Evolutionary conservation across 108 stramenopile genomes (phyloP).

Genomic region (Aurantiochytrium sp.): DNA sequence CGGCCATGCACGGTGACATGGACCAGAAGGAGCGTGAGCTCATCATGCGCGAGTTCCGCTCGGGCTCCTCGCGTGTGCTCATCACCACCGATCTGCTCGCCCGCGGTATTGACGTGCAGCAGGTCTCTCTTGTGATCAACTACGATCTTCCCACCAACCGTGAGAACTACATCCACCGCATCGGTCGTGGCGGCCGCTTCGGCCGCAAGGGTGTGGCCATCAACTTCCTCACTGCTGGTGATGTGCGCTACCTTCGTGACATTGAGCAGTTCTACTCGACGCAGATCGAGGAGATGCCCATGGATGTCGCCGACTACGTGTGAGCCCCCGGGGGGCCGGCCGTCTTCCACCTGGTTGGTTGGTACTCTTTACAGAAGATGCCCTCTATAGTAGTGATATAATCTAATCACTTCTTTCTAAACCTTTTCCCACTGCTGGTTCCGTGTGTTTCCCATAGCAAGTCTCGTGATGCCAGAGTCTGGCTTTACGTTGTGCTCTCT

Average conservation of each 20-base stretch:
- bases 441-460: too few species aligned
- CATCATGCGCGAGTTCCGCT: slow-evolving; percentile 99
- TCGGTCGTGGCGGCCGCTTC: slow-evolving; percentile 97
- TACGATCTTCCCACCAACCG: slow-evolving; percentile 99
- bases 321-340: background rate
- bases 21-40: slow-evolving; percentile 97
- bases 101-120: slow-evolving; percentile 85
- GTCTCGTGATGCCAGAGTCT: too few species aligned
- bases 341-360: background rate
- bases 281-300: slow-evolving; percentile 89
- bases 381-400: too few species aligned
- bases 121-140: slow-evolving; percentile 99
- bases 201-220: slow-evolving; percentile 99
- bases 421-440: too few species aligned
- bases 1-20: slow-evolving; percentile 99
- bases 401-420: too few species aligned
- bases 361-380: background rate
- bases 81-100: slow-evolving; percentile 92
- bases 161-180: slow-evolving; percentile 99
- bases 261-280: slow-evolving; percentile 99
- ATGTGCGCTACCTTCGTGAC: slow-evolving; percentile 96
- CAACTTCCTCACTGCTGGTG: slow-evolving; percentile 94
- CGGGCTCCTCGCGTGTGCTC: slow-evolving; percentile 96
- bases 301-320: slow-evolving; percentile 8
- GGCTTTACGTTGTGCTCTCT: too few species aligned